Conservation (phyloP, 2,329 filamentous ascomycete genomes). For the Diaporthe caulivora region DNA sequence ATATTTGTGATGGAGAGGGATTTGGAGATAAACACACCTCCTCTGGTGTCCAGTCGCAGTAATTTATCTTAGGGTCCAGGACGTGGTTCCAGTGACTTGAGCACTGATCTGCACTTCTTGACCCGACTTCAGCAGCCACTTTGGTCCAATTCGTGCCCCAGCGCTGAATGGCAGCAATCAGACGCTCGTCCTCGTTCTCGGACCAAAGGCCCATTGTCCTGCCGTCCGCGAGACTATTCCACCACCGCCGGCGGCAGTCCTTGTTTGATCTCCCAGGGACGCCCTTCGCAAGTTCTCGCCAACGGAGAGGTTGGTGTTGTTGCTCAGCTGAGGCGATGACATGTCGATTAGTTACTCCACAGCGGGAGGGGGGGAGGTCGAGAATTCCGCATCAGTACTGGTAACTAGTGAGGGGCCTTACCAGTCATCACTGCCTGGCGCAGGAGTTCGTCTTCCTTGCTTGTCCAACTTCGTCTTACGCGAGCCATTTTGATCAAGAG, state of each 20-base stretch:
- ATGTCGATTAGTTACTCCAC: background rate
- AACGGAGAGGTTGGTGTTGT: constrained; percentile 15
- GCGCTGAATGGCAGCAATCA: constrained; percentile 42
- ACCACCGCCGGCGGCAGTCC: constrained; percentile 46
- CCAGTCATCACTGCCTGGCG: constrained; percentile 22
- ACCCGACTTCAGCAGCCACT: constrained; percentile 43
- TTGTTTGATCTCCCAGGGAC: constrained; percentile 45
- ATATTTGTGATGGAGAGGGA: background rate
- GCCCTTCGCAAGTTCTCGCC: constrained; percentile 23
- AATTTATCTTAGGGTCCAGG: constrained; percentile 44
- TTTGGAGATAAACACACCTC: constrained; percentile 40
- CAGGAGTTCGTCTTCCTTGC: constrained; percentile 32
- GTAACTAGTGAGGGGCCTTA: background rate
- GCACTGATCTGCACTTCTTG: constrained; percentile 45
- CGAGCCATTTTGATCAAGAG: constrained; percentile 16
- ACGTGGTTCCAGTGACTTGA: constrained; percentile 47
- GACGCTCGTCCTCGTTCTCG: constrained; percentile 43
- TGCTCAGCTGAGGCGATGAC: background rate
- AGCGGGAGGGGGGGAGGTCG: too few relatives aligned
- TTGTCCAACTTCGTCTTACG: constrained; percentile 28
- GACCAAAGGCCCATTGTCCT: constrained; percentile 46
- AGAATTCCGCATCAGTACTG: background rate
- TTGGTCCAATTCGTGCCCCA: constrained; percentile 46
- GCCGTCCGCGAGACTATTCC: constrained; percentile 44
- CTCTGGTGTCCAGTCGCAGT: constrained; percentile 44